These are phyloP conservation scores for Alnus glutinosa DNA, from an alignment of 306 rosid species.

Conservation along the genomic window DNA sequence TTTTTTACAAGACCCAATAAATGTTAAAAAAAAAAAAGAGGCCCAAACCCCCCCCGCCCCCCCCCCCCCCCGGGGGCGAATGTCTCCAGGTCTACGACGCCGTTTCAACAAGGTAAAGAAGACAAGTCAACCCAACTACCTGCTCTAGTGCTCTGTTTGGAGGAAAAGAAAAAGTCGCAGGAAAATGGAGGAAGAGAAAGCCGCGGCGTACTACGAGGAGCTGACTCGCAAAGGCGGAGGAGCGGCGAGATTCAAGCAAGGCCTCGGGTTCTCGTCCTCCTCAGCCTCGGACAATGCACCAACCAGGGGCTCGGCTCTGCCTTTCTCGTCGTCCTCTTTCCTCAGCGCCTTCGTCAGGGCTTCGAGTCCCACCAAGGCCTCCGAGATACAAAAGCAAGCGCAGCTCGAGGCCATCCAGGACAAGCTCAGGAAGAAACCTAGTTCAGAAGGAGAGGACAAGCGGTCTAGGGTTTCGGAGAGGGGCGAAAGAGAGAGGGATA, in stretches of 20 bases:
- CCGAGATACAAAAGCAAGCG: constrained; percentile 53
- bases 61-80: too few relatives aligned
- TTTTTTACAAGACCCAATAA: too few relatives aligned
- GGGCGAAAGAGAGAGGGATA: constrained; percentile 23
- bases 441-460: constrained; percentile 23
- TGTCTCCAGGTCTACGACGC: neutral
- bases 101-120: neutral
- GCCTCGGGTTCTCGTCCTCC: constrained; percentile 73
- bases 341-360: constrained; percentile 81
- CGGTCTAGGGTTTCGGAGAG: constrained; percentile 65
- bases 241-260: constrained; percentile 89
- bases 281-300: constrained; percentile 47
- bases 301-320: constrained; percentile 42
- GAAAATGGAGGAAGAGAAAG: constrained; percentile 85
- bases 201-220: constrained; percentile 92
- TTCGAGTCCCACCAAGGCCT: constrained; percentile 49
- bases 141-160: too few relatives aligned
- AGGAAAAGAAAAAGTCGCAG: too few relatives aligned
- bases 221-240: constrained; percentile 79
- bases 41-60: too few relatives aligned
- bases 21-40: too few relatives aligned
- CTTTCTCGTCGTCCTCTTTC: constrained; percentile 63
- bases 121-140: too few relatives aligned
- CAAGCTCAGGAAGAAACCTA: constrained; percentile 65
- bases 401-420: constrained; percentile 65